These are phyloP conservation scores for Verbena officinalis DNA, from an alignment of 257 asterid species.

Conservation along the genomic window DNA sequence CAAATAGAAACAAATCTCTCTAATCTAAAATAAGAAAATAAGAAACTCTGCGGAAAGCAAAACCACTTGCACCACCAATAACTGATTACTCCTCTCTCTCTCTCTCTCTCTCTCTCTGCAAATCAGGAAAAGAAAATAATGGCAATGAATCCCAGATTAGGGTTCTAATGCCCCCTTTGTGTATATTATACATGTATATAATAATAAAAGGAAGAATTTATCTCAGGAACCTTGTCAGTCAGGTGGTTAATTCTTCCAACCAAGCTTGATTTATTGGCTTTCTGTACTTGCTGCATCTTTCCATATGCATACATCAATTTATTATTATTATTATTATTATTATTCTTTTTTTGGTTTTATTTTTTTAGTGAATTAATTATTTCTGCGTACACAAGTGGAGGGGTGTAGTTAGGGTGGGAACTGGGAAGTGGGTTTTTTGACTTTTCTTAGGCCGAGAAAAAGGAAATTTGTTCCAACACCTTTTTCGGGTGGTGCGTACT, in stretches of 20 bases:
- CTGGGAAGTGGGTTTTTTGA: slow-evolving; percentile 26
- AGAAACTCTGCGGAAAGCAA: slow-evolving; percentile 17
- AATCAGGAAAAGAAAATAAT: slow-evolving; percentile 25
- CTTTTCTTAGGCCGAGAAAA: slow-evolving; percentile 27
- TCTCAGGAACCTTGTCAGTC: slow-evolving; percentile 40
- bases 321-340: too few relatives aligned
- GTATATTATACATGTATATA: background rate
- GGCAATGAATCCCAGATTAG: slow-evolving; percentile 51
- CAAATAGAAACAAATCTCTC: slow-evolving; percentile 14
- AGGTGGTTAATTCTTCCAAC: slow-evolving; percentile 52
- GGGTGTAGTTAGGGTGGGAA: slow-evolving; percentile 16
- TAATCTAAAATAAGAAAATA: slow-evolving; percentile 13
- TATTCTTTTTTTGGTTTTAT: background rate
- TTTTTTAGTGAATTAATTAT: slow-evolving; percentile 21
- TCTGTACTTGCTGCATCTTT: slow-evolving; percentile 14
- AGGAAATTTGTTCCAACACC: slow-evolving; percentile 21
- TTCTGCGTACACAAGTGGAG: slow-evolving; percentile 4
- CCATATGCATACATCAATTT: background rate
- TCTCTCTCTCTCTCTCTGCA: slow-evolving; percentile 33
- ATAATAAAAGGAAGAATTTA: slow-evolving; percentile 29
- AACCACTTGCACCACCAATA: slow-evolving; percentile 34
- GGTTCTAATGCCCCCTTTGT: slow-evolving; percentile 36
- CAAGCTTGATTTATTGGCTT: slow-evolving; percentile 36
- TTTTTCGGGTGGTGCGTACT: slow-evolving; percentile 30
- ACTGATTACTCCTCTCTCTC: too few relatives aligned